Percentiles rank a stretch among this genome's conserved stretches.
These are phyloP conservation scores for Leptographium galeiforme DNA, from an alignment of 2,329 filamentous ascomycete genomes.

Conservation along the genomic window DNA sequence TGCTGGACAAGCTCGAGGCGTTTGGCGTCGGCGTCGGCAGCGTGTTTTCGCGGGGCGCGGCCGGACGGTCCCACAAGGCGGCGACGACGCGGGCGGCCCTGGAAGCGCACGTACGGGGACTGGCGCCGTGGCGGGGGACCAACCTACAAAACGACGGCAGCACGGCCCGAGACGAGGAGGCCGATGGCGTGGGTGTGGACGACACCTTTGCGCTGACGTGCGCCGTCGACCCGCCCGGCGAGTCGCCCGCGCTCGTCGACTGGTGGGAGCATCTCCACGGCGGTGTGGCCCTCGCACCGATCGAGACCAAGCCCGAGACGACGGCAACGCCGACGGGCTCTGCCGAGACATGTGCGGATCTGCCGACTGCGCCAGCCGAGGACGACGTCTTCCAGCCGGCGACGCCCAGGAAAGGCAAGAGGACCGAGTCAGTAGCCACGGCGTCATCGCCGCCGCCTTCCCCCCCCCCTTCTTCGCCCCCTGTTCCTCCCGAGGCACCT, in stretches of 20 bases:
- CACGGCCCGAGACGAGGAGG: too few species aligned
- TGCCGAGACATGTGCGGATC: not conserved
- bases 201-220: not conserved
- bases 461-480: not conserved
- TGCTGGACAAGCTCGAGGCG: constrained; percentile 40
- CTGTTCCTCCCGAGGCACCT: not conserved
- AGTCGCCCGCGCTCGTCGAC: constrained; percentile 23
- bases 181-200: constrained; percentile 14
- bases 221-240: not conserved
- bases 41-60: constrained; percentile 27
- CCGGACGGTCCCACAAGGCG: not conserved
- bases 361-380: constrained; percentile 16
- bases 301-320: not conserved
- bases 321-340: not conserved
- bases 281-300: constrained; percentile 11
- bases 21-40: constrained; percentile 38
- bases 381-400: constrained; percentile 31
- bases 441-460: not conserved
- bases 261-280: constrained; percentile 35
- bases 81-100: constrained; percentile 18
- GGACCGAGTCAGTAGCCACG: not conserved
- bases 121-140: constrained; percentile 31
- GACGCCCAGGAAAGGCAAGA: constrained; percentile 23
- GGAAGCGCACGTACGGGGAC: constrained; percentile 35
- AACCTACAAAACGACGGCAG: too few species aligned